phyloP scores from a whole-genome alignment of 306 rosid species.

The Morella rubra region DNA sequence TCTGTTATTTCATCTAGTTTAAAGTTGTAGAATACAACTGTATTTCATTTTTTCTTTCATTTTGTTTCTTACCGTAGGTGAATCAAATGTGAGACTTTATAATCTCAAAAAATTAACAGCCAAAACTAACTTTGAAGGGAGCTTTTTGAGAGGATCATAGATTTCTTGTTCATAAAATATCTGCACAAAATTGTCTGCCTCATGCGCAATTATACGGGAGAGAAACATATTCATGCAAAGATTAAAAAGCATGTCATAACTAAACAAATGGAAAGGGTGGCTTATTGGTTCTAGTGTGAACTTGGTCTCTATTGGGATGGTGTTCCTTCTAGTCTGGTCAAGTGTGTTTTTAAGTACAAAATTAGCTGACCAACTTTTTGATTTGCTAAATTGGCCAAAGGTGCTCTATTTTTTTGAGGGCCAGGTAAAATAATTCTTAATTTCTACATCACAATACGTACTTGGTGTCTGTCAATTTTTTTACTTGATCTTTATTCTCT shows the following conservation, averaged over 20 bases:
- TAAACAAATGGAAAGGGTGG: not conserved
- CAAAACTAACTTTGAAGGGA: not conserved
- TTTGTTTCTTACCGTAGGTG: not conserved
- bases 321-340: not conserved
- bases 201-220: not conserved
- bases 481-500: not conserved
- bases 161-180: not conserved
- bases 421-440: not conserved
- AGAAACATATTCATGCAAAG: not conserved
- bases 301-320: not conserved
- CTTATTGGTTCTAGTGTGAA: not conserved
- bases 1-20: not conserved
- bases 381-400: not conserved
- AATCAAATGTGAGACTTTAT: not conserved
- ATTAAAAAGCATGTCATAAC: not conserved
- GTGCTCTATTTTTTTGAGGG: not conserved
- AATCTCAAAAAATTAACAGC: not conserved
- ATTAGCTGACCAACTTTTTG: not conserved
- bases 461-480: slow-evolving; percentile 1
- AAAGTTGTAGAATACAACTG: not conserved
- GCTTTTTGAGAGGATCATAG: not conserved
- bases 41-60: not conserved
- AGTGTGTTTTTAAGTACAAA: not conserved
- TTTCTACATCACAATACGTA: not conserved
- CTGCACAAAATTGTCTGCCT: not conserved